Conservation (phyloP, 1,284 basidiomycete genomes). For the Ganoderma meredithae region DNA sequence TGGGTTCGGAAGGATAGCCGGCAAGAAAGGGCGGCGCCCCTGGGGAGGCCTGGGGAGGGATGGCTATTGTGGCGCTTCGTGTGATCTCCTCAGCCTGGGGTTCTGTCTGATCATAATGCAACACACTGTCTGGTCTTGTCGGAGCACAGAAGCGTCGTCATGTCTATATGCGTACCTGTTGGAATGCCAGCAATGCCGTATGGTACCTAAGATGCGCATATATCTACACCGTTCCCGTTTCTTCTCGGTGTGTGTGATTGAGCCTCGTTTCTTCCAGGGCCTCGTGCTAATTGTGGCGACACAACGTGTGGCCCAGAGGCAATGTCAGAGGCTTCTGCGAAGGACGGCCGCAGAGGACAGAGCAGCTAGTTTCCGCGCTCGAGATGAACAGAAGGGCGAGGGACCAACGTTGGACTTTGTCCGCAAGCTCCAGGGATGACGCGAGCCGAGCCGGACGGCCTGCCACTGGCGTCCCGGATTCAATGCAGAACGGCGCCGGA, state of each 20-base stretch:
- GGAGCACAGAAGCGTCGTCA: background rate
- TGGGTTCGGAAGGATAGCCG: background rate
- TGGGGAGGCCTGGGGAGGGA: background rate
- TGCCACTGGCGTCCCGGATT: background rate
- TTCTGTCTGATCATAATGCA: background rate
- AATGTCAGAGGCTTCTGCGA: background rate
- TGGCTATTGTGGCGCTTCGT: background rate
- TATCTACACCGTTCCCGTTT: background rate
- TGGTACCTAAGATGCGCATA: background rate
- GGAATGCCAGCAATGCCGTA: background rate
- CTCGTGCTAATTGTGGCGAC: constrained; percentile 1
- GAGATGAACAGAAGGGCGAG: background rate
- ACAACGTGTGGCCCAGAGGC: background rate
- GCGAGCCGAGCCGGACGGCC: background rate
- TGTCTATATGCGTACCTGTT: constrained; percentile 4
- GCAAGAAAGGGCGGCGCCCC: background rate
- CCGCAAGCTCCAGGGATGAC: constrained; percentile 3
- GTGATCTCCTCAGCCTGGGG: background rate
- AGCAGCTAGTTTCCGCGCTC: constrained; percentile 1
- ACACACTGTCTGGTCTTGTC: background rate
- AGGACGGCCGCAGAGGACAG: background rate
- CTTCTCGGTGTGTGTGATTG: background rate
- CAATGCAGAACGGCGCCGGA: constrained; percentile 2
- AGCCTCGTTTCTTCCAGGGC: background rate
- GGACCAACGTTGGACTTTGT: background rate